Evolutionary conservation across 169 alveolate genomes (phyloP), one percentile per base, ranked within the genome.

Genomic region (Cyclospora cayetanensis): DNA sequence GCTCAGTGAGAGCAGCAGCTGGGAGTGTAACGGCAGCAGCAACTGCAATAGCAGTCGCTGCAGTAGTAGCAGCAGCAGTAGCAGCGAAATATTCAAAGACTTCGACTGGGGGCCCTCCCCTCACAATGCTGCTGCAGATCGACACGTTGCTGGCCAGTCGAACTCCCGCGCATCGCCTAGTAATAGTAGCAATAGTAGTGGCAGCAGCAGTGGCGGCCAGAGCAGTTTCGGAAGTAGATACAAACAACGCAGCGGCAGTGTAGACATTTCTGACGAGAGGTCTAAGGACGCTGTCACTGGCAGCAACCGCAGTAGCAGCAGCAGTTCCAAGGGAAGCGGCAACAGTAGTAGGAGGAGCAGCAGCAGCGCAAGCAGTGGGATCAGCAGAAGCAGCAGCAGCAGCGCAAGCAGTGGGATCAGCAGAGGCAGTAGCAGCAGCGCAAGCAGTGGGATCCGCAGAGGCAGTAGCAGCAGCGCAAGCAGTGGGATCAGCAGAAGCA

Each of bases 61-160:
- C 52, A 76, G 50, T 60, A 76, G 66, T 60, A 76, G 66, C 86
- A 76, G 66, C 86, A 76, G 86, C 86, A 76, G 43, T 37, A 27
- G 86, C 66, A 76, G 65, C 65, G 86, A 76, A 42, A 39, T 37
- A 27, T 76, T 41, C 86, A 42, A 52, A n/a, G 86, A 76, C 39
- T 42, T 76, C n/a, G 86, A 68, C 11, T 68, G 80, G 80, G 39
- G 52, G 80, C 80, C 80, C 27, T 41, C 39, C 41, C 43, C 53
- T 18, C 86, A 76, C 65, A 41, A 76, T 37, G 65, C 53, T 22
- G 39, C 53, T 27, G 65, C 65, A 76, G 86, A 76, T 4, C 2
- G 86, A 37, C 31, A 12, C 27, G 39, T 41, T 37, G 63, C 34
- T 41, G 65, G 11, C n/a, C 22, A 27, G 3, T 76, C 86, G 5